These are phyloP conservation scores for Lactarius tabidus DNA, from an alignment of 768 basidiomycete species.

Conservation along the genomic window DNA sequence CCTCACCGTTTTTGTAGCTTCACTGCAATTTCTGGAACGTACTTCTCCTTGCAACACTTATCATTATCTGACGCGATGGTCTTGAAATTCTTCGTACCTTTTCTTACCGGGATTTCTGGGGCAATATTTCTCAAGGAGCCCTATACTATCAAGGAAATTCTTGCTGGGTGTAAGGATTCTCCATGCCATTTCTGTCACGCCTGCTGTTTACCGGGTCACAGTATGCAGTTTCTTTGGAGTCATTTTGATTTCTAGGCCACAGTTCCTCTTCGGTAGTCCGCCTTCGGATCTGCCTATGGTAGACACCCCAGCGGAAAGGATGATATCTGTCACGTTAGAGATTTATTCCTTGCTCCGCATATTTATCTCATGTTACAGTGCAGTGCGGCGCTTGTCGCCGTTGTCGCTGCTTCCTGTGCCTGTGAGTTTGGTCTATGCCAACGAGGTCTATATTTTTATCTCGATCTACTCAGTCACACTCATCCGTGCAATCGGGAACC, in stretches of 20 bases:
- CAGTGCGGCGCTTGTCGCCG: conserved; percentile 63
- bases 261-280: conserved; percentile 58
- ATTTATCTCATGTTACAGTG: neutral
- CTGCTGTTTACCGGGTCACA: conserved; percentile 22
- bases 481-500: conserved; percentile 67
- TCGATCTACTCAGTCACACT: conserved; percentile 37
- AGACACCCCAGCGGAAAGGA: conserved; percentile 37
- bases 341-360: neutral
- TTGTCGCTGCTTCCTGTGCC: conserved; percentile 60
- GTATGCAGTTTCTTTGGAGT: conserved; percentile 72
- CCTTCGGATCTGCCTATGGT: conserved; percentile 10
- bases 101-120: conserved; percentile 58
- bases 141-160: conserved; percentile 49
- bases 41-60: conserved; percentile 68
- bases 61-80: conserved; percentile 77
- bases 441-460: neutral
- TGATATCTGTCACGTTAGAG: conserved; percentile 57
- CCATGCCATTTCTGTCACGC: neutral
- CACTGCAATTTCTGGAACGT: conserved; percentile 64
- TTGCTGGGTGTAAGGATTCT: conserved; percentile 45
- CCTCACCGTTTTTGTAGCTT: conserved; percentile 43
- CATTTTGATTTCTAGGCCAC: conserved; percentile 75
- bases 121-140: conserved; percentile 58
- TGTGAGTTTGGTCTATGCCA: conserved; percentile 42
- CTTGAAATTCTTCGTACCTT: conserved; percentile 70